Evolutionary conservation across 2,329 filamentous ascomycete genomes (phyloP).

Genomic region (Dothistroma pini): DNA sequence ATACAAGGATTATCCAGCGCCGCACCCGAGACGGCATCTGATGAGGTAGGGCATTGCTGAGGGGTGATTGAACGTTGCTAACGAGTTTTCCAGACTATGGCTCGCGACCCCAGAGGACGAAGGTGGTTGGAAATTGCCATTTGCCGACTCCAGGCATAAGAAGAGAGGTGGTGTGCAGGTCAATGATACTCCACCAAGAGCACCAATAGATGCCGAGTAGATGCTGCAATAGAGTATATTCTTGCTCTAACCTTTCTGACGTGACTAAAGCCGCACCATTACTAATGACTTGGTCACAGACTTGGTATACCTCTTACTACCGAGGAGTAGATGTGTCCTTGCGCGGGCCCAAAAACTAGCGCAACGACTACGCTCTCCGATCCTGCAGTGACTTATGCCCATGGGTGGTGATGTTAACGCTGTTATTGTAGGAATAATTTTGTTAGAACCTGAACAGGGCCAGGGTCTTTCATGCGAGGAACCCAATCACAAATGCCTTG

Average conservation of each 20-base stretch:
- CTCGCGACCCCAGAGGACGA: slow-evolving; percentile 75
- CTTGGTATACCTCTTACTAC: too few species aligned
- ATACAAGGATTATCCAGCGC: slow-evolving; percentile 69
- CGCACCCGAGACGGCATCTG: slow-evolving; percentile 68
- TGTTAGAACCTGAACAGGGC: too few species aligned
- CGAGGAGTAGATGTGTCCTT: too few species aligned
- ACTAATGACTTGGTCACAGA: too few species aligned
- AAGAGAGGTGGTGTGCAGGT: slow-evolving; percentile 89
- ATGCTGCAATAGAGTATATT: background rate
- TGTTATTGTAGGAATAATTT: too few species aligned
- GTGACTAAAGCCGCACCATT: too few species aligned
- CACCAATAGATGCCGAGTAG: slow-evolving; percentile 73
- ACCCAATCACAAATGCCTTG: too few species aligned
- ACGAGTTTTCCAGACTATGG: slow-evolving; percentile 55
- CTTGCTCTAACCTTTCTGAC: background rate
- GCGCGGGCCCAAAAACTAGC: too few species aligned
- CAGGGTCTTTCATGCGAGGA: too few species aligned
- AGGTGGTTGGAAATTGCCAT: slow-evolving; percentile 81
- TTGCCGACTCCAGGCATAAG: slow-evolving; percentile 75
- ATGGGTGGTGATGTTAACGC: too few species aligned
- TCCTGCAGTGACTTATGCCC: too few species aligned
- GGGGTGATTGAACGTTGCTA: background rate
- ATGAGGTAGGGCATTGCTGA: slow-evolving; percentile 52
- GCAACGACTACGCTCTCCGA: too few species aligned
- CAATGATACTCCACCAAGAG: slow-evolving; percentile 70